Base-by-base conservation (phyloP, 257 asterid species). In the Cordia subcordata region DNA sequence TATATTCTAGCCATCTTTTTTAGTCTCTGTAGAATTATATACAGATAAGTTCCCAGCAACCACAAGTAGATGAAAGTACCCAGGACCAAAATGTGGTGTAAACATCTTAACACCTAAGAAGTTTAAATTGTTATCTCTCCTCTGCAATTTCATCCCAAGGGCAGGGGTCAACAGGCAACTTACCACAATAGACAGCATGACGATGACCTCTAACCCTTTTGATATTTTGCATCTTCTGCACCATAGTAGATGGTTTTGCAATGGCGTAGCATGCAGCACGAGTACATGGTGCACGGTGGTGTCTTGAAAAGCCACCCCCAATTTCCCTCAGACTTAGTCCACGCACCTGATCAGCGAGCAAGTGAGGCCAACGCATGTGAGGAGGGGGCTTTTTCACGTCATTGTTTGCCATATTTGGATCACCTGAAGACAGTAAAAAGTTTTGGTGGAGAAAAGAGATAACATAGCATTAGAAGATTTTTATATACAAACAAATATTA, bases 311-410 rank as follows among this genome's bases (percentile, higher is more conserved):
- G 42, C 98, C 98, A 78, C 98, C 96, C 57, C 95, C 93, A 69
- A 92, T 81, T 78, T 92, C 96, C 69, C 98, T 84, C 68, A 92
- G 80, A 75, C 90, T 73, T 73, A 88, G 71, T 21, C 93, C 96
- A 65, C 82, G 96, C 68, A 88, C 90, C 73, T 86, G 96, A 77
- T 89, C 96, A 17, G 93, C 95, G 53, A 56, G 70, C 83, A 75
- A 81, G 83, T 92, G 96, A 64, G 98, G 98, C 95, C 95, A 92
- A 60, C 95, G 94, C 81, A 86, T 67, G 82, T 84, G 76, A 72
- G 71, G 64, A 11, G 85, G 91, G 46, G 88, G 92, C 50, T 51
- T 83, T 68, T 60, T 73, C 58, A 67, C 71, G 57, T 82, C 78
- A 60, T 55, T 65, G 55, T 73, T 79, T 61, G 49, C 75, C 81